Evolutionary conservation across 495 filamentous ascomycete species (phyloP), one percentile per base, ranked within the genome.

Genomic region (Aspergillus indologenus): DNA sequence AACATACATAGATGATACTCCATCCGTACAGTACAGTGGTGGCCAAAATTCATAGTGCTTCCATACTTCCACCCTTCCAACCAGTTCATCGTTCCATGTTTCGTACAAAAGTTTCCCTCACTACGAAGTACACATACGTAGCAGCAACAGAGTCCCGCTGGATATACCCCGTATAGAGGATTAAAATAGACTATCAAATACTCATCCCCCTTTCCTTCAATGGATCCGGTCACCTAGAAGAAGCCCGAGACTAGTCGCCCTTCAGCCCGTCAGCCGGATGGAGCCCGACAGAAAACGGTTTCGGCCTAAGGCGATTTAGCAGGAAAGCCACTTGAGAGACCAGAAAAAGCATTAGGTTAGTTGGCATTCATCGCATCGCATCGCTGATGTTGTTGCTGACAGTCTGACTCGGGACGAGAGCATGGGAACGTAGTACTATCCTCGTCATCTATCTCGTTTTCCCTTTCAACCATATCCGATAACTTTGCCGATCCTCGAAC

Each of bases 261-360:
- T 45, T 54, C 58, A 50, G 47, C n/a, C 59, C 42, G 59, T 53
- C 59, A 52, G 56, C 57, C 34, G 54, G 60, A 57, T 65, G 60
- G 63, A 56, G 63, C 57, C 63, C 63, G 63, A 65, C 63, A 65
- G 63, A 65, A 65, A 65, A 65, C 63, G 63, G 63, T 56, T 60
- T 57, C 54, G 47, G 54, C 55, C 60, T 59, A 61, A 56, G 57
- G 50, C 48, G 20, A 57, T 24, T 54, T 40, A 40, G 34, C 34
- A 40, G 34, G 22, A 47, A 14, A 45, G 48, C 48, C 48, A 51
- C 24, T 51, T 29, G 24, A 21, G 48, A 51, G 21, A 26, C 23
- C 24, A 24, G 29, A 26, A 29, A 23, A 51, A 29, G 24, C 14
- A 31, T 24, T 8, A 12, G 48, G 31, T 15, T 18, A 21, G 12